Evolutionary conservation across 495 filamentous ascomycete genomes (phyloP).

Genomic region (Penicillium taxi): DNA sequence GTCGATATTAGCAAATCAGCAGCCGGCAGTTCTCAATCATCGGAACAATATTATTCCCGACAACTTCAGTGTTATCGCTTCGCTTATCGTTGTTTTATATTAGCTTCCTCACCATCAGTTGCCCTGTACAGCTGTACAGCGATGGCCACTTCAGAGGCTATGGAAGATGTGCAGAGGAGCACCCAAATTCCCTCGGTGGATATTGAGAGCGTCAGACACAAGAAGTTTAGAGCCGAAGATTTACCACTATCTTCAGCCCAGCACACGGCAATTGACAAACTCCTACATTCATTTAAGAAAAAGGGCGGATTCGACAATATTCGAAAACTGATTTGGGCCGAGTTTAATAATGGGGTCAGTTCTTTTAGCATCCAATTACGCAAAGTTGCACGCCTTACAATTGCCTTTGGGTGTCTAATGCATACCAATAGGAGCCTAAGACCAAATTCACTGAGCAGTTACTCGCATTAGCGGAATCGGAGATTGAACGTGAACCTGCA

Average conservation of each 20-base stretch:
- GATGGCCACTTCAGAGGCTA: constrained; percentile 40
- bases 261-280: constrained; percentile 63
- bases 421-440: constrained; percentile 54
- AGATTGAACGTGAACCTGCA: constrained; percentile 71
- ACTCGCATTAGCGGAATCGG: constrained; percentile 63
- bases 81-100: constrained; percentile 18
- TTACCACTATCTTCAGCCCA: constrained; percentile 67
- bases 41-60: constrained; percentile 23
- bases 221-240: constrained; percentile 77
- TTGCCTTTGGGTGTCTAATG: constrained; percentile 19
- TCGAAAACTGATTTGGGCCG: constrained; percentile 71
- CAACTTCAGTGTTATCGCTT: constrained; percentile 19
- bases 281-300: constrained; percentile 81
- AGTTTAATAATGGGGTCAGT: constrained; percentile 63
- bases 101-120: not conserved
- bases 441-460: constrained; percentile 56
- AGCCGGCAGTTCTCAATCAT: constrained; percentile 34
- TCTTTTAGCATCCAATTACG: not conserved
- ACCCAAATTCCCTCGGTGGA: constrained; percentile 25
- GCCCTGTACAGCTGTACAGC: constrained; percentile 12
- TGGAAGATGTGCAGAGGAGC: constrained; percentile 21
- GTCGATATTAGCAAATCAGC: constrained; percentile 34
- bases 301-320: constrained; percentile 83
- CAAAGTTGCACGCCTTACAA: not conserved
- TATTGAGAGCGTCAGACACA: constrained; percentile 40